Conservation (phyloP, 1,284 basidiomycete genomes). For the Jaminaea rosea region DNA sequence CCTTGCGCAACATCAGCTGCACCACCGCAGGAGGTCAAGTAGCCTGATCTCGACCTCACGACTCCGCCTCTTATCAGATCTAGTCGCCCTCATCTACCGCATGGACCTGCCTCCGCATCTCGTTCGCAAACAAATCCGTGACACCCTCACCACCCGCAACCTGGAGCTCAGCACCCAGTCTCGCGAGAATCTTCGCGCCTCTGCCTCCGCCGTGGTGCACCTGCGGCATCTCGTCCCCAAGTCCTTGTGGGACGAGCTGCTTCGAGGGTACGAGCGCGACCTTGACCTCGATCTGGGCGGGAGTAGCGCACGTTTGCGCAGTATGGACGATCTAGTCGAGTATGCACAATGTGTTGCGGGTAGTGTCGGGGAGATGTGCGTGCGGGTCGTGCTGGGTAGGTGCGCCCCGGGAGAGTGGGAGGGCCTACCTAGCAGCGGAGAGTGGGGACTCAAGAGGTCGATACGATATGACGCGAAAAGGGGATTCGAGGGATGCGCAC, state of each 20-base stretch:
- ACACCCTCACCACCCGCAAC: neutral
- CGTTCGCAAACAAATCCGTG: neutral
- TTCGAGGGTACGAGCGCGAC: conserved; percentile 29
- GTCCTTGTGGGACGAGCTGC: conserved; percentile 30
- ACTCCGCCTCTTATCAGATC: conserved; percentile 11
- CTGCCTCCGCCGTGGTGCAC: conserved; percentile 24
- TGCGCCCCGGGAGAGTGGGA: conserved; percentile 10
- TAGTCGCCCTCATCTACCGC: conserved; percentile 18
- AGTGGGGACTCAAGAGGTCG: conserved; percentile 4
- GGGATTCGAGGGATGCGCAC: neutral
- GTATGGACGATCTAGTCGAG: conserved; percentile 23
- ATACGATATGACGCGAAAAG: too few relatives aligned
- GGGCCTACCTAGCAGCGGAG: conserved; percentile 9
- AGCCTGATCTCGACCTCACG: too few relatives aligned
- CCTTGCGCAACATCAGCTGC: too few relatives aligned
- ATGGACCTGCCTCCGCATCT: neutral
- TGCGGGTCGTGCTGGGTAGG: conserved; percentile 27
- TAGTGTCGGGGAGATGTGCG: conserved; percentile 37
- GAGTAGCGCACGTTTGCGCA: conserved; percentile 3
- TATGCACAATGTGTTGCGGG: conserved; percentile 39
- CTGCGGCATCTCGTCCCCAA: conserved; percentile 23
- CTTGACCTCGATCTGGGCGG: conserved; percentile 14
- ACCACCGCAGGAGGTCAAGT: too few relatives aligned
- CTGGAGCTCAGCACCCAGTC: neutral
- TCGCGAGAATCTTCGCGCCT: conserved; percentile 12